phyloP scores from a whole-genome alignment of 129 eudicot genomes.

The Flaveria bidentis region DNA sequence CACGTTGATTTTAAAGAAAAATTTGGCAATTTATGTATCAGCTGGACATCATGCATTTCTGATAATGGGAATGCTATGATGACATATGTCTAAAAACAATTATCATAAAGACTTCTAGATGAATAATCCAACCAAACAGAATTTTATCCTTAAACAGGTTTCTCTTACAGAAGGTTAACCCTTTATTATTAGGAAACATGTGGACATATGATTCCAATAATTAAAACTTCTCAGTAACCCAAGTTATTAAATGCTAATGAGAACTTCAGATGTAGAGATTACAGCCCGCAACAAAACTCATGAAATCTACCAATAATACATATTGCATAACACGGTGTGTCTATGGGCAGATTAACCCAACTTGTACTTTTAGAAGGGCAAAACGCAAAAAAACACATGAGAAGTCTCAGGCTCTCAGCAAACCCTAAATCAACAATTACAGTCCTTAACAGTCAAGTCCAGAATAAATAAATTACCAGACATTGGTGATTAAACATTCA shows the following conservation, averaged over 20 bases:
- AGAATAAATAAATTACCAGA: too few relatives aligned
- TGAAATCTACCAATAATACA: neutral
- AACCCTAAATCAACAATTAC: neutral
- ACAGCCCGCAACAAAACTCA: neutral
- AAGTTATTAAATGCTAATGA: neutral
- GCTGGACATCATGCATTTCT: neutral
- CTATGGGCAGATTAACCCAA: neutral
- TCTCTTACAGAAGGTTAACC: conserved; percentile 13
- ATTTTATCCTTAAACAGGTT: neutral
- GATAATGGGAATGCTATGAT: neutral
- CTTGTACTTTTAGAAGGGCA: neutral
- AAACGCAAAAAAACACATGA: neutral
- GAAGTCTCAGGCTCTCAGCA: neutral
- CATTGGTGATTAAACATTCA: neutral
- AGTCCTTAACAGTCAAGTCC: too few relatives aligned
- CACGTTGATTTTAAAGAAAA: neutral
- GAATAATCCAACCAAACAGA: neutral
- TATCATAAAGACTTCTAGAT: neutral
- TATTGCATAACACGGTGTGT: neutral
- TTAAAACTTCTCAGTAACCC: neutral
- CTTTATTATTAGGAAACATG: neutral
- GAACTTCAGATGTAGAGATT: neutral
- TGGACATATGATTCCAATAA: conserved; percentile 3
- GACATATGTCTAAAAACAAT: neutral
- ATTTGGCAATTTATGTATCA: neutral